Evolutionary conservation across 768 basidiomycete genomes (phyloP), one percentile per base, ranked within the genome.

Genomic region (Coprinopsis strossmayeri): DNA sequence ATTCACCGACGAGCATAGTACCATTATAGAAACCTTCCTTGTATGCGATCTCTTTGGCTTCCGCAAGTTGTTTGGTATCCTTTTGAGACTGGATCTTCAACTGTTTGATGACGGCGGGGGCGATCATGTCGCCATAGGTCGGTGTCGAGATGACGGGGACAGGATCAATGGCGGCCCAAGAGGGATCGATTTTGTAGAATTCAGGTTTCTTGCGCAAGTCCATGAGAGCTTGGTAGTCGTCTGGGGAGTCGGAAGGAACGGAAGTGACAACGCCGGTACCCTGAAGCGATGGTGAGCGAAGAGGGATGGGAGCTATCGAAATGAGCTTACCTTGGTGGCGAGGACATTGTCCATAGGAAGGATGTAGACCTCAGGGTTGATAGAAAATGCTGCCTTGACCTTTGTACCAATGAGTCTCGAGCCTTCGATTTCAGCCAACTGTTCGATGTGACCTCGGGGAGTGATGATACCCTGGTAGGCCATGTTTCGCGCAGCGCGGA

Each of bases 251-350:
- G 5, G 96, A 96, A 0, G 96, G 94, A 4, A 96, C 94, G 34
- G 91, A 98, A 3, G 94, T 96, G 58, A 99, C 96, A 25, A 99
- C 92, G 53, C 95, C 96, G 11, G 95, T 98, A 59, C 96, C 96
- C 85, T 87, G 53, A 2, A 42, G 23, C 34, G 47, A n/a, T 34
- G 40, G 28, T 48, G 23, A 39, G 34, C 11, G 34, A 9, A 46
- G 9, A 21, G n/a, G 18, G 45, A 3, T 34, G 15, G 2, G 3
- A 45, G 26, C 11, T 2, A 4, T n/a, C 1, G 51, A n/a, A n/a
- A n/a, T n/a, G 18, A 9, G 18, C 70, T 17, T 45, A 78, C 88
- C 75, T 98, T 98, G 53, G 90, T 94, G n/a, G 92, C 80, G 40
- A 95, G 76, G 46, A 98, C 92, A 56, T 85, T 89, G 56, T 99